Evolutionary conservation across 495 filamentous ascomycete species (phyloP).

Genomic region (Cercophora samala): DNA sequence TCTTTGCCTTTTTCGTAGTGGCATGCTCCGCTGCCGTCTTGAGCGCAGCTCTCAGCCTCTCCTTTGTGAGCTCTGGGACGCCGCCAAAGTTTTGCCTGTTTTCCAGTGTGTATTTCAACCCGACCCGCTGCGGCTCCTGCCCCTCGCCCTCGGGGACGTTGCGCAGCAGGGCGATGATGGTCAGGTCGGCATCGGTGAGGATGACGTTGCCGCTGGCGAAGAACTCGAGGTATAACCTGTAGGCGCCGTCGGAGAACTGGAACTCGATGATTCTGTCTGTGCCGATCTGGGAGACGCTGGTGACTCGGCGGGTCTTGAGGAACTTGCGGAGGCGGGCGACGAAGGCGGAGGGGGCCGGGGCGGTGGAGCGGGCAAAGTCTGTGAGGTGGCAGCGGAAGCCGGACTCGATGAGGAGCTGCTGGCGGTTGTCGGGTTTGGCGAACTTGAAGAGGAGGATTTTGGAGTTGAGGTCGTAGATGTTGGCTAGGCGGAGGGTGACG

Average conservation of each 20-base stretch:
- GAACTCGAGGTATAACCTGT: constrained; percentile 87
- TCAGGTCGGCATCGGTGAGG: constrained; percentile 75
- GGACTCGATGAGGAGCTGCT: constrained; percentile 87
- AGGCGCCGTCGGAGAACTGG: constrained; percentile 85
- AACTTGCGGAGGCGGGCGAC: constrained; percentile 79
- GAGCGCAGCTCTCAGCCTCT: constrained; percentile 66
- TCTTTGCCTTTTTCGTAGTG: constrained; percentile 68
- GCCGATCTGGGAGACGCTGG: constrained; percentile 76
- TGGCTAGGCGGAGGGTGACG: constrained; percentile 74
- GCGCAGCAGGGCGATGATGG: constrained; percentile 75
- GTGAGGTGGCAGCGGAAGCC: constrained; percentile 96
- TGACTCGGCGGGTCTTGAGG: constrained; percentile 81
- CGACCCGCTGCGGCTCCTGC: constrained; percentile 70
- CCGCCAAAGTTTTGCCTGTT: constrained; percentile 79
- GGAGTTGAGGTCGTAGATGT: constrained; percentile 93
- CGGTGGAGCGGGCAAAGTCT: constrained; percentile 78
- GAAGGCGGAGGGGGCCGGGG: constrained; percentile 77
- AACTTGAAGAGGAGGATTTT: constrained; percentile 93
- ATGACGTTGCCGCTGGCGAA: constrained; percentile 92
- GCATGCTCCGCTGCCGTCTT: constrained; percentile 54
- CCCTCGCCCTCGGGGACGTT: constrained; percentile 70
- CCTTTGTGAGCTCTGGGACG: constrained; percentile 66
- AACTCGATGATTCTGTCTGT: constrained; percentile 93
- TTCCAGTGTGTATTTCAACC: constrained; percentile 72
- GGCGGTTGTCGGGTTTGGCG: constrained; percentile 77